phyloP scores from a whole-genome alignment of 2,329 filamentous ascomycete species.

The Talaromyces rugulosus region DNA sequence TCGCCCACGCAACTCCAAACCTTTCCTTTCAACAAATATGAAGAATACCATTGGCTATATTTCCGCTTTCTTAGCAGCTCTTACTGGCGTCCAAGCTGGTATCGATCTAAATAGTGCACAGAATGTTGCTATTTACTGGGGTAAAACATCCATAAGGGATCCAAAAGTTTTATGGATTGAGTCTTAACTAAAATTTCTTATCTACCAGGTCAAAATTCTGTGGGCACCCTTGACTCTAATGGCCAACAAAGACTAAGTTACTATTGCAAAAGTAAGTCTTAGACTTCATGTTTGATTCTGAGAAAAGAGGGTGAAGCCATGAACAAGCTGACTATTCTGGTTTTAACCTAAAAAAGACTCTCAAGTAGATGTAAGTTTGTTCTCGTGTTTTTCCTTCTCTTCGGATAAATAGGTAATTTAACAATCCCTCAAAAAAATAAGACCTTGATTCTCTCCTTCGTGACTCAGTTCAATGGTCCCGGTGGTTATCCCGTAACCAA shows the following conservation, averaged over 20 bases:
- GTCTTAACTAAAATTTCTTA: neutral
- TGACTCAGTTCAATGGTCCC: conserved; percentile 53
- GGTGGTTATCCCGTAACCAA: conserved; percentile 53
- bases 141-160: conserved; percentile 17
- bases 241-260: conserved; percentile 53
- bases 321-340: neutral
- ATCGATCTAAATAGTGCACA: conserved; percentile 42
- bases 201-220: conserved; percentile 54
- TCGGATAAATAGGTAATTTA: neutral
- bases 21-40: conserved; percentile 7
- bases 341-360: neutral
- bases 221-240: conserved; percentile 41
- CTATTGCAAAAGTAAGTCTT: conserved; percentile 48
- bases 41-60: conserved; percentile 5
- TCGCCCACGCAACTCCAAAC: neutral
- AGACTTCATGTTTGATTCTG: neutral
- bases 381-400: neutral
- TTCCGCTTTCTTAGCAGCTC: conserved; percentile 8
- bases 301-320: neutral
- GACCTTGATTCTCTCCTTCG: conserved; percentile 63
- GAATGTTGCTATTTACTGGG: conserved; percentile 66
- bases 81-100: conserved; percentile 32
- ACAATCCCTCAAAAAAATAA: conserved; percentile 43
- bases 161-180: neutral
- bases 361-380: conserved; percentile 9